phyloP scores from a whole-genome alignment of 257 asterid species.

The Agastache rugosa region DNA sequence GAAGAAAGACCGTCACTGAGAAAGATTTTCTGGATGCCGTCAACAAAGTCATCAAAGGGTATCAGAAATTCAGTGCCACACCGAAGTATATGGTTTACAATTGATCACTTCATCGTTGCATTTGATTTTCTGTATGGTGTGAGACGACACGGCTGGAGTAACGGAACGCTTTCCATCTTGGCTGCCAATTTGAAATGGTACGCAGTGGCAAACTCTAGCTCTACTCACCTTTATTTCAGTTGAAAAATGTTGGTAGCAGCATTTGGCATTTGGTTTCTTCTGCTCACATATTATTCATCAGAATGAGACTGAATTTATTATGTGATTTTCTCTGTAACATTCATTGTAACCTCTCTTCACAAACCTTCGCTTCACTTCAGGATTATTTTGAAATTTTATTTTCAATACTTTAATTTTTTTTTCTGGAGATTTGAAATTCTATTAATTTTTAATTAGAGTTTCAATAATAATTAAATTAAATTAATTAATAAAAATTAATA shows the following conservation, averaged over 20 bases:
- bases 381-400: too few relatives aligned
- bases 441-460: too few relatives aligned
- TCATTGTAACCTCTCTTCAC: too few relatives aligned
- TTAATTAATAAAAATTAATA: too few relatives aligned
- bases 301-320: constrained; percentile 20
- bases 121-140: background rate
- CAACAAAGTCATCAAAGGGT: constrained; percentile 94
- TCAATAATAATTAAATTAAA: too few relatives aligned
- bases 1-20: constrained; percentile 95
- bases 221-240: constrained; percentile 5
- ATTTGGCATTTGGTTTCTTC: constrained; percentile 1
- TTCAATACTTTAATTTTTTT: too few relatives aligned
- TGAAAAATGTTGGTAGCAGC: background rate
- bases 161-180: background rate
- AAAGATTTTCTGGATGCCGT: constrained; percentile 95
- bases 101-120: constrained; percentile 27
- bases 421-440: too few relatives aligned
- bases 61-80: constrained; percentile 95
- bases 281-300: background rate
- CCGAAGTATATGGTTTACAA: constrained; percentile 97
- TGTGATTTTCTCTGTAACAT: background rate
- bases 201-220: background rate
- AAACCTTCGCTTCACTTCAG: too few relatives aligned
- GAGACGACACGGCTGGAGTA: background rate
- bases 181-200: background rate